A percentile compares a stretch with the other conserved stretches of the same genome.
These are phyloP conservation scores for Cystofilobasidium capitatum DNA, from an alignment of 768 basidiomycete genomes.

Conservation along the genomic window DNA sequence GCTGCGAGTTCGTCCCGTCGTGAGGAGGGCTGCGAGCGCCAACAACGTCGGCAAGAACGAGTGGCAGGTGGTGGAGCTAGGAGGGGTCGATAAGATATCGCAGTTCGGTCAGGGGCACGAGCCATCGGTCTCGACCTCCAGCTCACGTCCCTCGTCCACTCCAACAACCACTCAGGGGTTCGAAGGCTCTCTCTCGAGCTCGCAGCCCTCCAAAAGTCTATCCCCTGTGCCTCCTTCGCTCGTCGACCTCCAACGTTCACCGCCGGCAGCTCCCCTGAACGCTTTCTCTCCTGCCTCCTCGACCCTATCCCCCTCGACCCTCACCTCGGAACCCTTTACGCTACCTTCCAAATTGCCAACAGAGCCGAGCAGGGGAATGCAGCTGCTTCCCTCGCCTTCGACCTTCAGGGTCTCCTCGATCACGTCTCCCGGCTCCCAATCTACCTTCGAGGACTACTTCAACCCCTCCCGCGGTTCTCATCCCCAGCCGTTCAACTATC, in stretches of 20 bases:
- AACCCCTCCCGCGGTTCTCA: not conserved
- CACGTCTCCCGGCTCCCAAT: not conserved
- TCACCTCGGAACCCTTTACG: not conserved
- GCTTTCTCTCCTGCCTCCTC: not conserved
- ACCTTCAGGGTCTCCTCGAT: not conserved
- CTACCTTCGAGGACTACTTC: constrained; percentile 1
- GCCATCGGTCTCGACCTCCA: not conserved
- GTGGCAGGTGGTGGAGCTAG: not conserved
- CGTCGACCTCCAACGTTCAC: not conserved
- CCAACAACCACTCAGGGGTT: not conserved
- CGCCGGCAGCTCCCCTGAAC: not conserved
- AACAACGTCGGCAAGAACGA: not conserved
- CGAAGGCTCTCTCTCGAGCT: not conserved
- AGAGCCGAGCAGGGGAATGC: not conserved
- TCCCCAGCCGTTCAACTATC: not conserved
- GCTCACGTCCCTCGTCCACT: not conserved
- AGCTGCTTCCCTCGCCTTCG: not conserved
- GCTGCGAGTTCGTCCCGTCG: not conserved
- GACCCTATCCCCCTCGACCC: not conserved
- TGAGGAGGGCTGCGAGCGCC: not conserved
- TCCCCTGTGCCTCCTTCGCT: not conserved
- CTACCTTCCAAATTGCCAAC: not conserved
- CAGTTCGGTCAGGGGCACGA: not conserved
- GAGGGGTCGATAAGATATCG: not conserved
- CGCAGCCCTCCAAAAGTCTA: not conserved